Percentiles rank a stretch among this genome's conserved stretches.
Evolutionary conservation across 805 yeast species (phyloP).

Genomic region (Danielia reshetovae): DNA sequence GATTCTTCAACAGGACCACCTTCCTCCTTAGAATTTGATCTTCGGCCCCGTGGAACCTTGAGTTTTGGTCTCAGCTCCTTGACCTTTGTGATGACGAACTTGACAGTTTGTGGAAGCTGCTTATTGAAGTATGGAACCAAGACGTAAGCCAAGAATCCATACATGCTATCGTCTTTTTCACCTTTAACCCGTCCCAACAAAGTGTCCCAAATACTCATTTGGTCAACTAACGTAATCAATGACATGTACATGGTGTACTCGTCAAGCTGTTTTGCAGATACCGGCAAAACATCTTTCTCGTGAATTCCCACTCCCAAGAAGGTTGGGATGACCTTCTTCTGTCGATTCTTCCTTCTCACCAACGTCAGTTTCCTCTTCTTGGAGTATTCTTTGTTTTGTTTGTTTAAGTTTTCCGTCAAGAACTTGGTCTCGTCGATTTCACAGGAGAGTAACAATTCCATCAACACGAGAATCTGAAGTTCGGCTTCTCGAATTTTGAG

Average conservation of each 20-base stretch:
- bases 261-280: slow-evolving; percentile 16
- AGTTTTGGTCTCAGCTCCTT: slow-evolving; percentile 37
- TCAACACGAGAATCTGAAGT: slow-evolving; percentile 45
- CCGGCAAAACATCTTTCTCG: slow-evolving; percentile 2
- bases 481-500: slow-evolving; percentile 56
- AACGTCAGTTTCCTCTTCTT: slow-evolving; percentile 20
- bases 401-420: slow-evolving; percentile 23
- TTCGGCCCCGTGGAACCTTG: slow-evolving; percentile 7
- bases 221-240: slow-evolving; percentile 47
- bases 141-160: slow-evolving; percentile 49
- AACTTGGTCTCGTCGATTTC: slow-evolving; percentile 33
- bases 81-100: slow-evolving; percentile 43
- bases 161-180: slow-evolving; percentile 35
- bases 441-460: slow-evolving; percentile 41
- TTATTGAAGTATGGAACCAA: slow-evolving; percentile 51
- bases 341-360: slow-evolving; percentile 15
- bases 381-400: slow-evolving; percentile 25
- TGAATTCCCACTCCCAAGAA: slow-evolving; percentile 37
- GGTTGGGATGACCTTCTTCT: slow-evolving; percentile 36
- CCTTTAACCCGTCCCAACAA: slow-evolving; percentile 30
- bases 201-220: slow-evolving; percentile 52
- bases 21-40: slow-evolving; percentile 9
- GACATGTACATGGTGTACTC: slow-evolving; percentile 17
- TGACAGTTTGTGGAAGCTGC: slow-evolving; percentile 44
- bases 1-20: not conserved